These are phyloP conservation scores for Lentinula sp. DNA, from an alignment of 768 basidiomycete genomes.

Conservation along the genomic window DNA sequence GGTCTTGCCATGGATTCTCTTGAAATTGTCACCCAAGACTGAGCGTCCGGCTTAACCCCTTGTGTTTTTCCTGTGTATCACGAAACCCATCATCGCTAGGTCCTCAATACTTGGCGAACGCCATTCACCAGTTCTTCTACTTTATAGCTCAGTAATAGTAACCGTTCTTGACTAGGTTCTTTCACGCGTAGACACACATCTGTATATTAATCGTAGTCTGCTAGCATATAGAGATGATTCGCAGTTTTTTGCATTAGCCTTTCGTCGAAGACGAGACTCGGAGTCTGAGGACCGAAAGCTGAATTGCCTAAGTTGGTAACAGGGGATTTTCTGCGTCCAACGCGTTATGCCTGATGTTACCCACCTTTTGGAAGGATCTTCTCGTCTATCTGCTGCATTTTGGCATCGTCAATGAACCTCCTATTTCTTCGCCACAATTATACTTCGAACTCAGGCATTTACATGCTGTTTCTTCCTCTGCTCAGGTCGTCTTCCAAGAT, in stretches of 20 bases:
- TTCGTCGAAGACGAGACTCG: too few relatives aligned
- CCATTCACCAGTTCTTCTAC: neutral
- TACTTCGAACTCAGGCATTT: slow-evolving; percentile 57
- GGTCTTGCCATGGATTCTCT: slow-evolving; percentile 60
- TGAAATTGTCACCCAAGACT: slow-evolving; percentile 18
- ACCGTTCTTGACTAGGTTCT: neutral
- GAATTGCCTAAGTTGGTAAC: neutral
- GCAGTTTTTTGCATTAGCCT: neutral
- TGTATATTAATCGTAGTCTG: neutral
- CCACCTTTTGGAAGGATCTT: slow-evolving; percentile 37
- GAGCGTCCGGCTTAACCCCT: neutral
- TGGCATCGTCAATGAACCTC: slow-evolving; percentile 14
- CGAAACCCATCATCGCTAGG: neutral
- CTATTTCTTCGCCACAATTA: slow-evolving; percentile 16
- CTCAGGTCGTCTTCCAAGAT: slow-evolving; percentile 53
- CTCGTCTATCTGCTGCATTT: slow-evolving; percentile 36
- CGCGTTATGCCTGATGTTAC: slow-evolving; percentile 33
- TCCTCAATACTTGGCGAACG: too few relatives aligned
- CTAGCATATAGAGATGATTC: neutral
- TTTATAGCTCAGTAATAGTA: neutral
- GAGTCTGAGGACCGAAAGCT: neutral
- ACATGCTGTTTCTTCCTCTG: slow-evolving; percentile 42
- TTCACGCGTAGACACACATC: neutral
- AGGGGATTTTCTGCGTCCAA: neutral
- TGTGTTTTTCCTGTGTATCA: neutral